Percentiles rank a stretch among this genome's conserved stretches.
Conservation (phyloP, 192 early-diverging fungal species). For the Backusella macrospora region DNA sequence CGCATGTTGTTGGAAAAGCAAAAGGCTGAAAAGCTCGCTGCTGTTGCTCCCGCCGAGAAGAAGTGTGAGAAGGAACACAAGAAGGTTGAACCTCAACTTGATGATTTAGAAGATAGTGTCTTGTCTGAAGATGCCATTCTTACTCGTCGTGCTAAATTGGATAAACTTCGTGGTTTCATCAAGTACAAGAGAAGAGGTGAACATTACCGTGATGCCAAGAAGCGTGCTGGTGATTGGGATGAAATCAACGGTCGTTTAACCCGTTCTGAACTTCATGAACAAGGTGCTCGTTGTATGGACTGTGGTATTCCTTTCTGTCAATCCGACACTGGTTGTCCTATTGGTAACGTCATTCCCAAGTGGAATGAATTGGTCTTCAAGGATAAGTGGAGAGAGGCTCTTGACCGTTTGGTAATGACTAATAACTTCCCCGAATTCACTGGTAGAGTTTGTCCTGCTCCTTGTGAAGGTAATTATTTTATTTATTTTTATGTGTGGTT, state of each 20-base stretch:
- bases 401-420: slow-evolving; percentile 91
- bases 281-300: slow-evolving; percentile 97
- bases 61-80: slow-evolving; percentile 17
- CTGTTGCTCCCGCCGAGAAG: slow-evolving; percentile 26
- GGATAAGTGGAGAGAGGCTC: slow-evolving; percentile 95
- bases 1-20: slow-evolving; percentile 74
- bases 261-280: slow-evolving; percentile 79
- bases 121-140: slow-evolving; percentile 76
- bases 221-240: slow-evolving; percentile 88
- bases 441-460: slow-evolving; percentile 97
- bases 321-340: slow-evolving; percentile 95
- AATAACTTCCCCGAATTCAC: slow-evolving; percentile 99
- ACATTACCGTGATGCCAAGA: slow-evolving; percentile 80
- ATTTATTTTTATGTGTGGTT: background rate
- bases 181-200: slow-evolving; percentile 91
- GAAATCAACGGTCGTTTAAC: slow-evolving; percentile 93
- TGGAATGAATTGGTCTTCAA: slow-evolving; percentile 98
- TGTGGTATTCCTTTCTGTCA: slow-evolving; percentile 99
- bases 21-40: slow-evolving; percentile 46
- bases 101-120: slow-evolving; percentile 91
- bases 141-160: slow-evolving; percentile 71
- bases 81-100: slow-evolving; percentile 62
- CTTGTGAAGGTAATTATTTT: slow-evolving; percentile 33
- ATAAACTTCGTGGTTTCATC: slow-evolving; percentile 95
- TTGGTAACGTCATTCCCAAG: slow-evolving; percentile 98